Evolutionary conservation across 2,329 filamentous ascomycete genomes (phyloP).

Genomic region (Rhexocercosporidium sp.): DNA sequence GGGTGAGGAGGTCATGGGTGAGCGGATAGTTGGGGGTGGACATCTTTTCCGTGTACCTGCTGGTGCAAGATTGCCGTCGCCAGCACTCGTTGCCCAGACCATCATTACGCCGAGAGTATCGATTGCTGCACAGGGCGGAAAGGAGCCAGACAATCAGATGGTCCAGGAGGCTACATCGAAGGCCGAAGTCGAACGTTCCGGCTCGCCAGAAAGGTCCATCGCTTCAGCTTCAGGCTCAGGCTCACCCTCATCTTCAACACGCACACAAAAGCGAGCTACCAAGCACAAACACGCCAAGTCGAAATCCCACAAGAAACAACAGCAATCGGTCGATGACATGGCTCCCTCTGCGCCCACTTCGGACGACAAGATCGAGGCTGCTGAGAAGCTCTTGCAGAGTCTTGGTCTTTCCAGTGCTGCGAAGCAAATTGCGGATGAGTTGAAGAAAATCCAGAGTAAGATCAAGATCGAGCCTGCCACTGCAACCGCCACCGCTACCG

Average conservation of each 20-base stretch:
- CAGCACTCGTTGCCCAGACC: not conserved
- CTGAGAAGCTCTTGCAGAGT: too few relatives aligned
- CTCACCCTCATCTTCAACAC: not conserved
- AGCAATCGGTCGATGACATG: not conserved
- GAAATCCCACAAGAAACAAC: not conserved
- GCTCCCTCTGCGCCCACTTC: not conserved
- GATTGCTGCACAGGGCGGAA: not conserved
- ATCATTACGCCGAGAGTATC: conserved; percentile 1
- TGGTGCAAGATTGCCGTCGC: not conserved
- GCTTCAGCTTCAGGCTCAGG: not conserved
- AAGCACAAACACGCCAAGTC: not conserved
- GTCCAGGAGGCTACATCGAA: not conserved
- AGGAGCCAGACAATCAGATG: too few relatives aligned
- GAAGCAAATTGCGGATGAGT: not conserved
- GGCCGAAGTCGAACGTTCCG: too few relatives aligned
- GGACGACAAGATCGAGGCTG: too few relatives aligned
- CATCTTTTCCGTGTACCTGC: not conserved
- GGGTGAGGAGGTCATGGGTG: not conserved
- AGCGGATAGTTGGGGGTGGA: not conserved
- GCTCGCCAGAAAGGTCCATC: not conserved
- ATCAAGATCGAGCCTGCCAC: not conserved
- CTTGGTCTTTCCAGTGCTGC: not conserved
- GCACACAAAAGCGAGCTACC: too few relatives aligned
- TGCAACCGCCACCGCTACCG: not conserved
- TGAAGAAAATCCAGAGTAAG: not conserved